Percentiles rank a stretch among this genome's conserved stretches.
Evolutionary conservation across 352 stramenopile species (phyloP).

Genomic region (Blastocystis sp.): DNA sequence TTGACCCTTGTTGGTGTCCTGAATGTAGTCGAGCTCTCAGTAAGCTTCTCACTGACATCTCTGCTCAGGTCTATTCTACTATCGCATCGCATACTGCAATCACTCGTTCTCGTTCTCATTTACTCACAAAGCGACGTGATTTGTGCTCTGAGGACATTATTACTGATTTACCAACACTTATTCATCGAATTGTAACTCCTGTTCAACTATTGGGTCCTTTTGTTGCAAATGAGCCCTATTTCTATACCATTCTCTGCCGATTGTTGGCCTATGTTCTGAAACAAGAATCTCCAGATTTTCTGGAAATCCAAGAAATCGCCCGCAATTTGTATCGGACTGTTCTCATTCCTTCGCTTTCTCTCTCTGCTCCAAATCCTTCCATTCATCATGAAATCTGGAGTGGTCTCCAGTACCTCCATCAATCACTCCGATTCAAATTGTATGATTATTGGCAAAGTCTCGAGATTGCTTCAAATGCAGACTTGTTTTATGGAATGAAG

Average conservation of each 20-base stretch:
- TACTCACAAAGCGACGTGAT: background rate
- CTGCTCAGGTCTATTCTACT: background rate
- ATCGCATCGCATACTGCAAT: background rate
- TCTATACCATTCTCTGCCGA: slow-evolving; percentile 31
- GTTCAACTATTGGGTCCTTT: slow-evolving; percentile 1
- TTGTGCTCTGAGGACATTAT: background rate
- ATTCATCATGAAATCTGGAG: slow-evolving; percentile 45
- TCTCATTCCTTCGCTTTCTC: slow-evolving; percentile 6
- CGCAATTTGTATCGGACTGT: background rate
- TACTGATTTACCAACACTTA: background rate
- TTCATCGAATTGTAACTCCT: background rate
- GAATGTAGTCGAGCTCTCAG: background rate
- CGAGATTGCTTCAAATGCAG: background rate
- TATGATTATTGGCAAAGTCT: slow-evolving; percentile 10
- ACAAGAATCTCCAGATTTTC: background rate
- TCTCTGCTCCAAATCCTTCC: background rate
- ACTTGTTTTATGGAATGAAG: slow-evolving; percentile 52
- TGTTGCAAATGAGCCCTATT: slow-evolving; percentile 8
- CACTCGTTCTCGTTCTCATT: background rate
- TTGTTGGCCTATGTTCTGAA: background rate
- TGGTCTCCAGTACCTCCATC: background rate
- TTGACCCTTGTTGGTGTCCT: background rate
- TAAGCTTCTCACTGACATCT: background rate
- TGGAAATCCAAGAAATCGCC: background rate
- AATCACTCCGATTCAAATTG: slow-evolving; percentile 8